Evolutionary conservation across 306 rosid species (phyloP), one percentile per base, ranked within the genome.

Genomic region (Biancaea sappan): DNA sequence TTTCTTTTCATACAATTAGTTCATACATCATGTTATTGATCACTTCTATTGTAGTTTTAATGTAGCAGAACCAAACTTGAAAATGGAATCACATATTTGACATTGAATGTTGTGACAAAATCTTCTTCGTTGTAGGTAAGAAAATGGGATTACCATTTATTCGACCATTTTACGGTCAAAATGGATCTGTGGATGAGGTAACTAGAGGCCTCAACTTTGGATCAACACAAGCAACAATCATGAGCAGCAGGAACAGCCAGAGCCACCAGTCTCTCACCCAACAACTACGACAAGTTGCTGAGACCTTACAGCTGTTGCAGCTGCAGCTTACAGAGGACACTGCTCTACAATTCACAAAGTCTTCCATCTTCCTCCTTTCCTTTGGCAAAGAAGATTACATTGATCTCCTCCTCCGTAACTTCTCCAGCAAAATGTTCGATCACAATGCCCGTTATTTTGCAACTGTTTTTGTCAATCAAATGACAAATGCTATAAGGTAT

Each of bases 201-300:
- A 69, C 62, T 2, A 83, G 75, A 28, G 98, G 98, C 53, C 78
- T 91, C 53, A 93, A 86, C 79, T 93, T 84, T 26, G 98, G 98
- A 0, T 89, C 98, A 10, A 87, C 97, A 58, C 92, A 86, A 43
- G 96, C 98, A 69, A 89, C 86, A 21, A 86, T 93, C 80, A 74
- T 93, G 85, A 86, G 81, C 79, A 86, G 82, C 78, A 88, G 69
- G n/a, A 77, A 76, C 77, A 72, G 85, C 82, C 83, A 59, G 75
- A 87, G 85, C 80, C 86, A 82, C 79, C 98, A 93, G 80, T 91
- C 97, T 72, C 93, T 86, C 13, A 93, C 74, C 88, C 93, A 91
- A 66, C 97, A 91, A 72, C 85, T 91, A 15, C 92, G 98, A 57
- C 98, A 93, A 69, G 91, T 78, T 41, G 82, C 86, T 4, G 97